Base-by-base conservation (phyloP, 306 rosid genomes). In the Quercus engelmannii region DNA sequence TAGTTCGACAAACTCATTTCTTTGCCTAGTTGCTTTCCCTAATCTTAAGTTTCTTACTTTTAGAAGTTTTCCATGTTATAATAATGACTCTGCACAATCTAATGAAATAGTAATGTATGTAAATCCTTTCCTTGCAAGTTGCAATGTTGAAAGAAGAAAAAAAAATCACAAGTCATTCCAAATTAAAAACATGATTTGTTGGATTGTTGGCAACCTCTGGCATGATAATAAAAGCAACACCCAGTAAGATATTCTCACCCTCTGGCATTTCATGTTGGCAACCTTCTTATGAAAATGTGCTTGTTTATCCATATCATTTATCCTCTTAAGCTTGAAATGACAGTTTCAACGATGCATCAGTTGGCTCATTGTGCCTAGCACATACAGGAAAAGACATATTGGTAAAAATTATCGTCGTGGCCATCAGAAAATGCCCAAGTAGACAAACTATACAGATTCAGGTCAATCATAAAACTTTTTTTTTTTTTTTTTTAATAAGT, bases 191-290 rank as follows among this genome's bases (percentile, higher is more conserved):
- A 69, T 13, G 31, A 43, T 69, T 82, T 55, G 67, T 51, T 30
- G 25, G 64, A 46, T 14, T 71, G 49, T 20, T 30, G 38, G 80
- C 79, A 59, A 20, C 26, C 38, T 49, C 17, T 76, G 58, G 20
- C 74, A 56, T 70, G 54, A 74, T 56, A 30, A 41, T 57, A 58
- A 73, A 28, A 12, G 31, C 54, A 49, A 49, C 17, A 10, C 30
- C 63, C 49, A 67, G 64, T 63, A 76, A 76, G 52, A 52, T 41
- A 20, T 54, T 49, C 90, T 82, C 83, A 95, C 99, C 86, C 92
- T 83, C 70, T 89, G 97, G 80, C 86, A 85, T 83, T 93, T 91
- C 92, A 73, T 71, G 79, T 83, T 85, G 87, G 91, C 84, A 82
- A 88, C 87, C 84, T 86, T 96, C 84, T 56, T 79, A 35, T 70